Base-by-base conservation (phyloP, 2,329 filamentous ascomycete genomes). In the Immersiporthe knoxdaviesiana region DNA sequence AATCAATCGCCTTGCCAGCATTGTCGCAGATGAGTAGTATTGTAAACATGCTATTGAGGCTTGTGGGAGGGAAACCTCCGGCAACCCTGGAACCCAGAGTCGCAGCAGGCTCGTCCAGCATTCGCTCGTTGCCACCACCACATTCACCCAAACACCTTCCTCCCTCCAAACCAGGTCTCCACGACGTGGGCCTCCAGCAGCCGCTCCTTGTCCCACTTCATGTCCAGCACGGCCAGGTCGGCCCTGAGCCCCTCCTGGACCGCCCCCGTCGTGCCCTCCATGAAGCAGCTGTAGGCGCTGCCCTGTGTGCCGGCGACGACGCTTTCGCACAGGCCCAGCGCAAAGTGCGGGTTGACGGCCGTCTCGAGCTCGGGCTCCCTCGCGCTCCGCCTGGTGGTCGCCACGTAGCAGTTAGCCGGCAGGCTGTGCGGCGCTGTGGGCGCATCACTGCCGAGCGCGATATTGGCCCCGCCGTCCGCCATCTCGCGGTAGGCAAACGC, bases 401-500 rank as follows among this genome's bases (percentile, higher is more conserved):
- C 88, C 3, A 88, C 82, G 74, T 89, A 89, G 7, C 89, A 72
- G 69, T 90, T 90, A 2, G 80, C 81, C 58, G 89, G 78, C 10
- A 87, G 82, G 1, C 80, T 74, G 72, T 87, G 83, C 1, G 86
- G 85, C 1, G 88, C 87, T 0, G 88, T 90, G 0, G 88, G 88
- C 0, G 86, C 82, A 72, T 90, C 88, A 2, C 83, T 85, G 0
- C 88, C 88, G 14, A 90, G 81, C 0, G 88, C 87, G 0, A 90
- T 76, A 1, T 79, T 75, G 0, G 87, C 86, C 1, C 87, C 87
- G 0, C 80, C 79, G 58, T 86, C 84, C 1, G 82, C 81, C 71
- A 90, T 89, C 61, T 90, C 88, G 56, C 83, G 82, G 76, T 91
- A 66, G 0, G 89, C 86, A 73, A 91, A 91, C 0, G 87, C 88